Base-by-base conservation (phyloP, 495 filamentous ascomycete genomes). In the Hypoxylon crocopeplum region DNA sequence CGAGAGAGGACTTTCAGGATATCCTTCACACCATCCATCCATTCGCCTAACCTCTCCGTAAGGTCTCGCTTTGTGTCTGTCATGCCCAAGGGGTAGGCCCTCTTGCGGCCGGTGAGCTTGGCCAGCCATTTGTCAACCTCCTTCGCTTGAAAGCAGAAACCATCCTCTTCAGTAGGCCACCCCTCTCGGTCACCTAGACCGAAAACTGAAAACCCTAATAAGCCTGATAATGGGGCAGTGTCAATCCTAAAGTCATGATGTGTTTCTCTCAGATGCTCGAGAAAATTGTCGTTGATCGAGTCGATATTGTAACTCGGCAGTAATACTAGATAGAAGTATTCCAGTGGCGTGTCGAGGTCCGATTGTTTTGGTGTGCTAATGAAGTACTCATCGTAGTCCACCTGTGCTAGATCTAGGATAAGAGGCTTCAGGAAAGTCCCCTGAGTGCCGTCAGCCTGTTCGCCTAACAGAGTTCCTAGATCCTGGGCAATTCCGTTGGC, bases 201-300 rank as follows among this genome's bases (percentile, higher is more conserved):
- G 78, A 97, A 97, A 1, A 98, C 93, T 0, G 88, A 89, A 66
- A 95, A 98, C 8, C 93, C 93, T 3, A 91, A 76, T 32, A 97
- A 73, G 7, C 75, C 75, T 0, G 87, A 86, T 34, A 98, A 71
- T 0, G 94, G 88, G 1, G 89, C 87, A 0, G 92, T 96, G 69
- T 97, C 92, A 55, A 98, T 94, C 15, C 93, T 86, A 75, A 97
- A 97, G 71, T 98, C 93, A 73, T 97, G 81, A 66, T 97, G 93
- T 0, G 92, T 98, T 65, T 98, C 93, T 63, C 86, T 78, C 10
- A 98, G 72, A 71, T 97, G 91, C 42, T 86, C 82, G 11, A 97
- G 73, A 68, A 97, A 91, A 13, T 80, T 89, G 69, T 89, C 86
- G 57, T 94, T 83, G 12, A 93, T 84, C 21, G 88, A 93, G 64